These are phyloP conservation scores for Platismatia glauca DNA, from an alignment of 495 filamentous ascomycete genomes.

Conservation along the genomic window DNA sequence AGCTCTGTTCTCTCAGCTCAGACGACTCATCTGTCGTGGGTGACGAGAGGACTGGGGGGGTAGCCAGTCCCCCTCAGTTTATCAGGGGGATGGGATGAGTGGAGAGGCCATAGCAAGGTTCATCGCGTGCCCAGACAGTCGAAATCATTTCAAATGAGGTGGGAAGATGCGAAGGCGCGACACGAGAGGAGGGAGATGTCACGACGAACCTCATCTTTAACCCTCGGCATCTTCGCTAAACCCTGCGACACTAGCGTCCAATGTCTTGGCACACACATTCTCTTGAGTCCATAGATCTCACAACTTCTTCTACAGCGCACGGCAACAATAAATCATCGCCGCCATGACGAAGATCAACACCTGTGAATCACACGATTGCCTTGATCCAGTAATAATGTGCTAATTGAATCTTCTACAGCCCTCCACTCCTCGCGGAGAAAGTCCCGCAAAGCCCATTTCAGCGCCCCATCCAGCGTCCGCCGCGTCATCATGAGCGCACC, in stretches of 20 bases:
- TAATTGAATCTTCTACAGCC: conserved; percentile 32
- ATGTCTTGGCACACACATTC: conserved; percentile 22
- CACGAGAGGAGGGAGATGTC: too few species aligned
- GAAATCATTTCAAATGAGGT: not conserved
- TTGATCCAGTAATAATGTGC: not conserved
- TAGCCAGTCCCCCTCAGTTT: not conserved
- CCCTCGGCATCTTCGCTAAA: conserved; percentile 7
- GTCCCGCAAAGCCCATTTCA: conserved; percentile 95
- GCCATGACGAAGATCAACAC: conserved; percentile 27
- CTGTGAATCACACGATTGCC: conserved; percentile 11
- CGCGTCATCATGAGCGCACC: conserved; percentile 90
- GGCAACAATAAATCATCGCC: conserved; percentile 11
- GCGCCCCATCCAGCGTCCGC: conserved; percentile 81
- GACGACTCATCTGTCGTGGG: not conserved
- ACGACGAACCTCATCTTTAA: too few species aligned
- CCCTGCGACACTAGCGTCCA: conserved; percentile 8
- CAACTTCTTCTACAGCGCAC: conserved; percentile 1
- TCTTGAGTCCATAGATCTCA: not conserved
- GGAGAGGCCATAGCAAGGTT: too few species aligned
- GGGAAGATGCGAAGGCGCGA: not conserved
- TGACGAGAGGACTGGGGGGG: not conserved
- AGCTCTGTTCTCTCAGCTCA: not conserved
- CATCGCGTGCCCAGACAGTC: not conserved
- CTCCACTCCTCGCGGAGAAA: conserved; percentile 85
- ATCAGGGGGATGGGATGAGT: too few species aligned